Evolutionary conservation across 768 basidiomycete genomes (phyloP), one percentile per base, ranked within the genome.

Genomic region (Astraeus odoratus): DNA sequence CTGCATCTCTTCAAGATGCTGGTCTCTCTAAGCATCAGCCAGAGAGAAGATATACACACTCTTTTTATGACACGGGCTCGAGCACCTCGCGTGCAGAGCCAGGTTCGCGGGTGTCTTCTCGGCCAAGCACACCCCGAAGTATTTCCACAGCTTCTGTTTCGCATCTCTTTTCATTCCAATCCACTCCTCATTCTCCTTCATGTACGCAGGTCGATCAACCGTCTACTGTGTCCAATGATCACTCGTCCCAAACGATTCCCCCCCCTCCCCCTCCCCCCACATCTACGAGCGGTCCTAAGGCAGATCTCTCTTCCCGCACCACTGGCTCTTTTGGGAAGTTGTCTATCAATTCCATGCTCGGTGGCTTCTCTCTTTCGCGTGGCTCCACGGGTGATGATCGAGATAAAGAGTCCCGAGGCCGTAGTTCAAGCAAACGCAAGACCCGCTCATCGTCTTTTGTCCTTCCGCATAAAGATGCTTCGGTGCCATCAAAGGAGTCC

Each of bases 331-430:
- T 85, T 56, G 70, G 76, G 44, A 80, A 77, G 52, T 75, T 73
- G 64, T 75, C 84, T 0, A 70, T 89, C 46, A 79, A 75, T 51
- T 72, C 70, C 25, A 81, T 87, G 80, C 82, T 87, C 67, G 80
- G 78, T 29, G 78, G 80, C 1, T 69, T 85, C 25, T 74, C 81
- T 1, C 72, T 87, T 46, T 67, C 78, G 3, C 76, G 83, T 42
- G 73, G 74, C 0, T 70, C 49, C 55, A 72, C 76, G 22, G 69
- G 63, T 46, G 61, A 69, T 31, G 61, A 65, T 6, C 68, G 65
- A 41, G 63, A 62, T 7, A 70, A 72, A 43, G 75, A 76, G 35
- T 19, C 44, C n/a, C 76, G 81, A 30, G 83, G 84, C 0, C 67
- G 74, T 52, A 66, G 68, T 48, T 68, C 68, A 42, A 58, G 57